Percentiles rank a stretch among this genome's conserved stretches.
phyloP scores from a whole-genome alignment of 176 grass and related monocot species.

The Carex pumila region DNA sequence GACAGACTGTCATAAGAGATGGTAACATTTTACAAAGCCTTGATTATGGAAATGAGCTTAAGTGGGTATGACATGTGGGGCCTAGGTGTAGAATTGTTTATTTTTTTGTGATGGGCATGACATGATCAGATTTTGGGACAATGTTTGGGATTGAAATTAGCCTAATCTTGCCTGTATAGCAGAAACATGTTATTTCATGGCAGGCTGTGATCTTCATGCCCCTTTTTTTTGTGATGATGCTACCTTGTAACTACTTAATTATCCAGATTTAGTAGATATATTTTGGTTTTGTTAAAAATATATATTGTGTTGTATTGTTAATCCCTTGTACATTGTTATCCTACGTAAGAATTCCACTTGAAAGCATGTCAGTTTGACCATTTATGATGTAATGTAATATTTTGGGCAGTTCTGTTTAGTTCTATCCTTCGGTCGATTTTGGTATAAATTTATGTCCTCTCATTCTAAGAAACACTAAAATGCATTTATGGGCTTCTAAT shows the following conservation, averaged over 20 bases:
- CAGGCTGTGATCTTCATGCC: neutral
- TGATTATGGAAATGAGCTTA: conserved; percentile 48
- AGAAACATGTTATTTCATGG: neutral
- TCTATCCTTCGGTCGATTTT: neutral
- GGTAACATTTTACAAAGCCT: conserved; percentile 65
- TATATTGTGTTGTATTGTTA: conserved; percentile 6
- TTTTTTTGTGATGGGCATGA: neutral
- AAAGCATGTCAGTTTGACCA: neutral
- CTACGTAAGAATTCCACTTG: neutral
- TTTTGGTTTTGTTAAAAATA: conserved; percentile 6
- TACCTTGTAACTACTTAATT: conserved; percentile 11
- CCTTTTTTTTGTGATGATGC: neutral
- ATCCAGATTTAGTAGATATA: conserved; percentile 1
- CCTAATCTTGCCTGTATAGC: neutral
- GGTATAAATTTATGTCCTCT: neutral
- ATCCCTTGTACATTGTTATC: conserved; percentile 15
- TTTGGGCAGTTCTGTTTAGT: neutral
- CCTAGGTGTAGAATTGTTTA: conserved; percentile 9
- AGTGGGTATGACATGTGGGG: conserved; percentile 39
- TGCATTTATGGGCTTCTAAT: too few species aligned
- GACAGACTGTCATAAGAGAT: conserved; percentile 40
- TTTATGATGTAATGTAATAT: neutral
- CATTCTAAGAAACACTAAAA: too few species aligned
- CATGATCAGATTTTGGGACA: neutral
- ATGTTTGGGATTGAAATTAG: neutral